These are phyloP conservation scores for Aureobasidium sp. DNA, from an alignment of 2,329 filamentous ascomycete genomes.

Conservation along the genomic window DNA sequence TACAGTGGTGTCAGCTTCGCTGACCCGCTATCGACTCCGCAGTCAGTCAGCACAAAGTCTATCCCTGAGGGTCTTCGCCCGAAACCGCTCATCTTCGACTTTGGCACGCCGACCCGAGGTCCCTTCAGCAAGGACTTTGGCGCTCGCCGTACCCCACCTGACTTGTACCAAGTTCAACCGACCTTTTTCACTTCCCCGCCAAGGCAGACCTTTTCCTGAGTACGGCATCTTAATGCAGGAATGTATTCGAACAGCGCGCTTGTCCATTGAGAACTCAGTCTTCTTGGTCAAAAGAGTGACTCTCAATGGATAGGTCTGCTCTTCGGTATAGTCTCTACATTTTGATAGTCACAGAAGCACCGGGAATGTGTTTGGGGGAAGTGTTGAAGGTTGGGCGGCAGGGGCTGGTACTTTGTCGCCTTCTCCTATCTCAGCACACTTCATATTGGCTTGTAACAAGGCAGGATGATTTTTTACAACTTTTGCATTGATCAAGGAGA, in stretches of 20 bases:
- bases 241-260: background rate
- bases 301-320: background rate
- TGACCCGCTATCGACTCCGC: background rate
- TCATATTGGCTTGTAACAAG: background rate
- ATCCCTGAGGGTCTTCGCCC: background rate
- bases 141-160: background rate
- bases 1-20: background rate
- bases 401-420: background rate
- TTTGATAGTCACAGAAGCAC: background rate
- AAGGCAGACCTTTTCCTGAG: background rate
- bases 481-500: background rate
- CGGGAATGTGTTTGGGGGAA: background rate
- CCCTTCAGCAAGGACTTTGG: background rate
- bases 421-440: background rate
- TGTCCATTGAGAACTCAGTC: background rate
- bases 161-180: background rate
- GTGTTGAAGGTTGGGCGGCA: background rate
- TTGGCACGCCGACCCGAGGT: background rate
- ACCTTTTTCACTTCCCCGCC: background rate
- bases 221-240: background rate
- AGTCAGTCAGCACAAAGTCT: background rate
- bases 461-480: background rate
- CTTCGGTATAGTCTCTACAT: background rate
- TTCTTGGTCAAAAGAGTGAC: background rate
- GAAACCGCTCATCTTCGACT: background rate